phyloP scores from a whole-genome alignment of 371 early-diverging fungal species.

The Mortierella sp. region DNA sequence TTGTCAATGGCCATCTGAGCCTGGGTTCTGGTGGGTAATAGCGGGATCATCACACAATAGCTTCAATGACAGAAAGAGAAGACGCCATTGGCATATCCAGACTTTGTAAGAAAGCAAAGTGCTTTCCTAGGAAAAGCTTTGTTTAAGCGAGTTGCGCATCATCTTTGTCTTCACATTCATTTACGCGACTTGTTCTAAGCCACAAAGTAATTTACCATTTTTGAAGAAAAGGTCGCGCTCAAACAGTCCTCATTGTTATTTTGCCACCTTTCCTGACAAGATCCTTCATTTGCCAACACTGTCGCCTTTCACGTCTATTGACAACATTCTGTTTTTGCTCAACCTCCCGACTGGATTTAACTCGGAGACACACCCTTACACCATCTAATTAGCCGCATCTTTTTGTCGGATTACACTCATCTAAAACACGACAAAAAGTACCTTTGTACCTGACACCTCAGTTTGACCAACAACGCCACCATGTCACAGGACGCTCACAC shows the following conservation, averaged over 20 bases:
- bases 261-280: neutral
- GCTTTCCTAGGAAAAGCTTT: neutral
- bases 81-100: neutral
- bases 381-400: neutral
- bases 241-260: neutral
- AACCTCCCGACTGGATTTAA: neutral
- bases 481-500: conserved; percentile 51
- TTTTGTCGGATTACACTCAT: neutral
- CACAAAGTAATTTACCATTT: conserved; percentile 7
- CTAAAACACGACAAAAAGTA: neutral
- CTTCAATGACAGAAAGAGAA: neutral
- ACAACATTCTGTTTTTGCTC: neutral
- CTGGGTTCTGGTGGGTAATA: neutral
- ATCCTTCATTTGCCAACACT: neutral
- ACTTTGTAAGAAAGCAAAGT: neutral
- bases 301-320: neutral
- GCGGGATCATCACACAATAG: neutral
- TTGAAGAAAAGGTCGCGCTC: conserved; percentile 3
- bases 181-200: conserved; percentile 2
- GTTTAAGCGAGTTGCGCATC: neutral
- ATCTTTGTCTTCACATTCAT: neutral
- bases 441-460: neutral
- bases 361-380: neutral
- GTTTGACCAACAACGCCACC: conserved; percentile 52
- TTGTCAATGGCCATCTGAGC: neutral